Percentiles rank a stretch among this genome's conserved stretches.
phyloP scores from a whole-genome alignment of 768 basidiomycete species.

The Sutorius australiensis region DNA sequence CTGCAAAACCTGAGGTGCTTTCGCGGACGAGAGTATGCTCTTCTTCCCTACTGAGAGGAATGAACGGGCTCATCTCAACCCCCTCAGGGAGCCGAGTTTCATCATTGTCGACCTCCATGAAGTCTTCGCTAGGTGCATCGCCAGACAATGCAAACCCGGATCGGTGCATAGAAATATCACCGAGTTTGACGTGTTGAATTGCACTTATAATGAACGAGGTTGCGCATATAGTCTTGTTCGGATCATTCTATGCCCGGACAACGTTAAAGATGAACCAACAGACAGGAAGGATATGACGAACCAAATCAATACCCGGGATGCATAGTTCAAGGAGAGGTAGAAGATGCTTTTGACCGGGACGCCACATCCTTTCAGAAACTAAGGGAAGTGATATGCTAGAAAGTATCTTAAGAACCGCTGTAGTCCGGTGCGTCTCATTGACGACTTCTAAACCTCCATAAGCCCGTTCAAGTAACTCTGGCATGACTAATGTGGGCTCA shows the following conservation, averaged over 20 bases:
- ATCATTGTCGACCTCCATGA: slow-evolving; percentile 50
- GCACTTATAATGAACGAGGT: slow-evolving; percentile 73
- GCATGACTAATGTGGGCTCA: slow-evolving; percentile 85
- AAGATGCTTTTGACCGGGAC: slow-evolving; percentile 84
- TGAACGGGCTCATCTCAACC: slow-evolving; percentile 33
- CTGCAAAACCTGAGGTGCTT: slow-evolving; percentile 75
- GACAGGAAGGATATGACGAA: slow-evolving; percentile 30
- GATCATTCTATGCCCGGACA: slow-evolving; percentile 57
- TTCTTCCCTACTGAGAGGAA: slow-evolving; percentile 52
- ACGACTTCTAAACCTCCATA: slow-evolving; percentile 90
- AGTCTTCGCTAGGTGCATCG: slow-evolving; percentile 50
- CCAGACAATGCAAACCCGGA: slow-evolving; percentile 52
- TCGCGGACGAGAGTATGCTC: slow-evolving; percentile 72
- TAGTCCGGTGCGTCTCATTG: slow-evolving; percentile 93
- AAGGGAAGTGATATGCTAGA: slow-evolving; percentile 73
- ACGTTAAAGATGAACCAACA: background rate
- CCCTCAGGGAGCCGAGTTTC: slow-evolving; percentile 50
- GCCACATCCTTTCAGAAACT: slow-evolving; percentile 73
- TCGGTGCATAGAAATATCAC: slow-evolving; percentile 64
- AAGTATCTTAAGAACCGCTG: slow-evolving; percentile 83
- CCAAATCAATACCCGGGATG: slow-evolving; percentile 88
- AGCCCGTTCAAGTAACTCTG: slow-evolving; percentile 85
- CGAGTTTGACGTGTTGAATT: slow-evolving; percentile 74
- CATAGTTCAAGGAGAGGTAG: slow-evolving; percentile 84
- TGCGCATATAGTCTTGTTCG: slow-evolving; percentile 73